A percentile compares a stretch with the other conserved stretches of the same genome.
These are phyloP conservation scores for Tagetes erecta DNA, from an alignment of 129 eudicot genomes.

Conservation along the genomic window DNA sequence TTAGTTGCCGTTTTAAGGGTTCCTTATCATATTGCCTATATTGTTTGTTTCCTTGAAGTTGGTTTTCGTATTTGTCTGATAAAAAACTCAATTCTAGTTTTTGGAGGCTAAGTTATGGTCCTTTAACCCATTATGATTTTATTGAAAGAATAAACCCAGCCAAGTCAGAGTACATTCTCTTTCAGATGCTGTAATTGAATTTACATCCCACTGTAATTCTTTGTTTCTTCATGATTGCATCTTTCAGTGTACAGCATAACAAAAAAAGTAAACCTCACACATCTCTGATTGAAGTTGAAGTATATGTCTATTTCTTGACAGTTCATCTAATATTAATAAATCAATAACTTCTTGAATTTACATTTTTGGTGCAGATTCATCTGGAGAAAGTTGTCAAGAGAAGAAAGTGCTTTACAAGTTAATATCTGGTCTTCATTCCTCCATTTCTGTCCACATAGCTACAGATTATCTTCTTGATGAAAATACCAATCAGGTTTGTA, in stretches of 20 bases:
- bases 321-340: background rate
- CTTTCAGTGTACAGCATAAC: background rate
- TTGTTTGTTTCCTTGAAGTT: background rate
- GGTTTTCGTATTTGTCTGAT: background rate
- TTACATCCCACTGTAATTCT: constrained; percentile 3
- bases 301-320: constrained; percentile 6
- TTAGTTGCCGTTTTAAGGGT: background rate
- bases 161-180: constrained; percentile 1
- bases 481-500: constrained; percentile 59
- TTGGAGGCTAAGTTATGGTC: background rate
- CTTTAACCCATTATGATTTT: background rate
- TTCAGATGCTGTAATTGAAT: constrained; percentile 17
- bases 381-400: constrained; percentile 92
- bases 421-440: constrained; percentile 95
- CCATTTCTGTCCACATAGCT: constrained; percentile 93
- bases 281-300: background rate
- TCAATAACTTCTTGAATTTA: constrained; percentile 7
- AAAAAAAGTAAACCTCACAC: background rate
- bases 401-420: constrained; percentile 86
- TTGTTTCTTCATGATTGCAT: constrained; percentile 1
- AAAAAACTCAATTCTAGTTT: constrained; percentile 4
- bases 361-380: constrained; percentile 54
- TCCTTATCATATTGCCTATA: background rate
- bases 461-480: constrained; percentile 91
- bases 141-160: background rate